These are phyloP conservation scores for Hordeum pubiflorum DNA, from an alignment of 202 grass and related monocot genomes.

Conservation along the genomic window DNA sequence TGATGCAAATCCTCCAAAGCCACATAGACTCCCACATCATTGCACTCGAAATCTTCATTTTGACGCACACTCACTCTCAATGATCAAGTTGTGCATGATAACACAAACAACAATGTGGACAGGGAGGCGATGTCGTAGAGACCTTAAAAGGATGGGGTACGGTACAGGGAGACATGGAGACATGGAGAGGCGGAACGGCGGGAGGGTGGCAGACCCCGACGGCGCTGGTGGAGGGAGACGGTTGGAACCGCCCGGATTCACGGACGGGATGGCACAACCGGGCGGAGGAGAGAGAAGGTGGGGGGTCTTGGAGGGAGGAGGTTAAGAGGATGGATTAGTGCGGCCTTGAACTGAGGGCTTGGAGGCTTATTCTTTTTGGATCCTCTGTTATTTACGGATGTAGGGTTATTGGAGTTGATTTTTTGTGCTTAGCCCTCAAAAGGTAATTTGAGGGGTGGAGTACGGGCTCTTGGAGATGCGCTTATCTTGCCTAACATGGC, in stretches of 20 bases:
- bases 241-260: not conserved
- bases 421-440: not conserved
- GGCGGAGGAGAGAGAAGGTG: not conserved
- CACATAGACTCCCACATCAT: not conserved
- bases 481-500: not conserved
- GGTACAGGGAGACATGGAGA: not conserved
- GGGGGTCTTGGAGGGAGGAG: not conserved
- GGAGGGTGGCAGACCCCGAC: too few relatives aligned
- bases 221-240: not conserved
- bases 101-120: not conserved
- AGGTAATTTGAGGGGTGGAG: not conserved
- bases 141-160: not conserved
- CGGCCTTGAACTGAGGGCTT: not conserved
- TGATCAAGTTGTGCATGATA: not conserved
- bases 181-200: not conserved
- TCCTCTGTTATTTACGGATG: not conserved
- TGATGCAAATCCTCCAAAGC: not conserved
- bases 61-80: not conserved
- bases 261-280: not conserved
- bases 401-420: not conserved
- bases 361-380: not conserved
- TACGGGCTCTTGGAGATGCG: not conserved
- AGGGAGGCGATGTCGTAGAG: not conserved
- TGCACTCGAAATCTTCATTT: not conserved
- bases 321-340: not conserved